Evolutionary conservation across 768 basidiomycete species (phyloP), one percentile per base, ranked within the genome.

Genomic region (Leucosporidium yakuticum): DNA sequence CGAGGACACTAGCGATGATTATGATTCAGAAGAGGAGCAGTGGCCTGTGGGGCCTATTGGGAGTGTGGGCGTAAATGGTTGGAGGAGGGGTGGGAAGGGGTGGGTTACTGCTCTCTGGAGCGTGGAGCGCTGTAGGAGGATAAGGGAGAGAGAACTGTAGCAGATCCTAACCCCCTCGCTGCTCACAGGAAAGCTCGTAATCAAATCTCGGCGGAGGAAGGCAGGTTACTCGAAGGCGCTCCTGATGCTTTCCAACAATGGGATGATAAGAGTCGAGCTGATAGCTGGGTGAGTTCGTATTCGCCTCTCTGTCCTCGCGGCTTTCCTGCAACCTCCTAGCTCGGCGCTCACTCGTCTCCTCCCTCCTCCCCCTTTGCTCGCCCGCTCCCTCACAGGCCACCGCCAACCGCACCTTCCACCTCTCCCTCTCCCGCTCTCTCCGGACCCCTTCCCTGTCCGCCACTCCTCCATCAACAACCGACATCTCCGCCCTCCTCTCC

Each of bases 41-140:
- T 72, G 71, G 71, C 71, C 71, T 2, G 71, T 72, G 9, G 71
- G 64, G 6, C 71, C 71, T 1, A 60, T 63, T 8, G 65, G 65
- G 29, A 69, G 67, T 34, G 19, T 69, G 3, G 71, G 71, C 11
- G 2, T 69, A 0, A 19, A 60, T 17, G 71, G 71, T 0, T 68
- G 64, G 67, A 21, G 67, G 9, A 47, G 67, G 17, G 20, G 36
- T 20, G 70, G 64, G 15, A 71, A 68, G 56, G 57, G 60, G 70
- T 67, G 29, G 51, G 63, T 27, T 15, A 3, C 49, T 2, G 25
- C 36, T 51, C 50, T 51, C 17, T 19, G 4, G 49, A 7, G 19
- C 7, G 6, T n/a, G 15, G 5, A 36, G 4, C 32, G 25, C 4
- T 5, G 15, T 21, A 44, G 14, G 39, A 15, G 8, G 39, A 9